phyloP scores from a whole-genome alignment of 2,329 filamentous ascomycete species.

The Cladosporium cucumerinum region DNA sequence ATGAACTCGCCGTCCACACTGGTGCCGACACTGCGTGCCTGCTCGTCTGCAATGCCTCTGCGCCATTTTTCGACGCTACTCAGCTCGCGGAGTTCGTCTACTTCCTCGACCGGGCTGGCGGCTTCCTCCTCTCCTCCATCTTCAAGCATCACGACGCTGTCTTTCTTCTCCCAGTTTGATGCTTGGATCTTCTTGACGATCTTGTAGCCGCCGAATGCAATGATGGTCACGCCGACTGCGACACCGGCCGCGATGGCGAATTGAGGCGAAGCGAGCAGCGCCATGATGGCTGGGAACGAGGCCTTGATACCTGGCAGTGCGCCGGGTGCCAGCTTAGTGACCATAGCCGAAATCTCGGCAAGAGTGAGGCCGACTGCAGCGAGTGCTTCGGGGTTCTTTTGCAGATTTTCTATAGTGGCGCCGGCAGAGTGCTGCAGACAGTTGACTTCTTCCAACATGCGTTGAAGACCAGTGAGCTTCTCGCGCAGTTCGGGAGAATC shows the following conservation, averaged over 20 bases:
- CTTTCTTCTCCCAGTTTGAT: conserved; percentile 36
- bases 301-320: conserved; percentile 73
- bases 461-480: conserved; percentile 72
- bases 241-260: conserved; percentile 91
- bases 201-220: conserved; percentile 95
- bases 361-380: conserved; percentile 90
- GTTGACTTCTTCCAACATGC: conserved; percentile 78
- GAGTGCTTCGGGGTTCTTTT: conserved; percentile 83
- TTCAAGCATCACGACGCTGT: conserved; percentile 20
- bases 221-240: conserved; percentile 86
- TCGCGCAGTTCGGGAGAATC: conserved; percentile 60
- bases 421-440: conserved; percentile 82
- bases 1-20: conserved; percentile 65
- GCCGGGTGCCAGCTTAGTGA: conserved; percentile 78
- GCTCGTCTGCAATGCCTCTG: conserved; percentile 59
- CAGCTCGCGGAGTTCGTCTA: conserved; percentile 58
- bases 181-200: conserved; percentile 82
- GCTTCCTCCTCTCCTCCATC: conserved; percentile 19
- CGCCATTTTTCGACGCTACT: conserved; percentile 61
- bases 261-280: conserved; percentile 81
- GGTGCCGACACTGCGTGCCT: conserved; percentile 53
- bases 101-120: conserved; percentile 30
- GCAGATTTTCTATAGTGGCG: conserved; percentile 74
- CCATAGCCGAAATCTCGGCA: conserved; percentile 80
- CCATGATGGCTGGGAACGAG: conserved; percentile 80